Percentiles rank a stretch among this genome's conserved stretches.
Evolutionary conservation across 2,329 filamentous ascomycete species (phyloP).

Genomic region (Cercospora zeae-maydis): DNA sequence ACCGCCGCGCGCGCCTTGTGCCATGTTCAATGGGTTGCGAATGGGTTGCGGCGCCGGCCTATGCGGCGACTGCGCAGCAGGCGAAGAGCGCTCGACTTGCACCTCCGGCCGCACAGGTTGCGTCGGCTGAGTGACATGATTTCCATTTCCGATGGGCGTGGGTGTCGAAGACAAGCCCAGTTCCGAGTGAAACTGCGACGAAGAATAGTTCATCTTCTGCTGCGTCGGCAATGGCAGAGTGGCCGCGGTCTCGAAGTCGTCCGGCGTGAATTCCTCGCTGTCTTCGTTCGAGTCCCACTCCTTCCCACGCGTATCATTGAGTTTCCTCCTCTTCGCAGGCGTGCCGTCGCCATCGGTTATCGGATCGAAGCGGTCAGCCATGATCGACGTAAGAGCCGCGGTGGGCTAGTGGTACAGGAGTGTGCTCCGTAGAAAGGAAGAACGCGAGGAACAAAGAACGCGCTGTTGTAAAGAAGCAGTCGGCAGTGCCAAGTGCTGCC

Average conservation of each 20-base stretch:
- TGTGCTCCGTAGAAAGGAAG: slow-evolving; percentile 2
- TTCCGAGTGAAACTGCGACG: slow-evolving; percentile 26
- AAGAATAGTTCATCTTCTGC: slow-evolving; percentile 25
- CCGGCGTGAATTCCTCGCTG: slow-evolving; percentile 49
- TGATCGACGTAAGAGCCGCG: slow-evolving; percentile 12
- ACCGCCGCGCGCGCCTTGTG: slow-evolving; percentile 30
- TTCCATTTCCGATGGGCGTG: no score
- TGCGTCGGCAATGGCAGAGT: slow-evolving; percentile 28
- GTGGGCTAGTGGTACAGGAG: slow-evolving; percentile 5
- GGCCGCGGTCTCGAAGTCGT: slow-evolving; percentile 49
- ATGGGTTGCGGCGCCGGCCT: slow-evolving; percentile 27
- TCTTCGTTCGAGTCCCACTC: slow-evolving; percentile 42
- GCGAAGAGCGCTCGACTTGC: slow-evolving; percentile 88
- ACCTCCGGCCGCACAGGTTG: slow-evolving; percentile 45
- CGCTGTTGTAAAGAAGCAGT: background rate
- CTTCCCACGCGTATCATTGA: slow-evolving; percentile 22
- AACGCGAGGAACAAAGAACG: slow-evolving; percentile 1
- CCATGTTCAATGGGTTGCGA: background rate
- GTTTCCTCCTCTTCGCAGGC: slow-evolving; percentile 36
- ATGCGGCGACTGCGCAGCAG: slow-evolving; percentile 39
- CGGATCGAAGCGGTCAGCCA: slow-evolving; percentile 35
- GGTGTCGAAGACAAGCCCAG: slow-evolving; percentile 15
- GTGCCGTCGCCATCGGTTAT: slow-evolving; percentile 31
- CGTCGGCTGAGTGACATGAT: slow-evolving; percentile 50
- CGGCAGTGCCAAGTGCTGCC: background rate